Conservation (phyloP, 129 eudicot genomes). For the Dittrichia graveolens region DNA sequence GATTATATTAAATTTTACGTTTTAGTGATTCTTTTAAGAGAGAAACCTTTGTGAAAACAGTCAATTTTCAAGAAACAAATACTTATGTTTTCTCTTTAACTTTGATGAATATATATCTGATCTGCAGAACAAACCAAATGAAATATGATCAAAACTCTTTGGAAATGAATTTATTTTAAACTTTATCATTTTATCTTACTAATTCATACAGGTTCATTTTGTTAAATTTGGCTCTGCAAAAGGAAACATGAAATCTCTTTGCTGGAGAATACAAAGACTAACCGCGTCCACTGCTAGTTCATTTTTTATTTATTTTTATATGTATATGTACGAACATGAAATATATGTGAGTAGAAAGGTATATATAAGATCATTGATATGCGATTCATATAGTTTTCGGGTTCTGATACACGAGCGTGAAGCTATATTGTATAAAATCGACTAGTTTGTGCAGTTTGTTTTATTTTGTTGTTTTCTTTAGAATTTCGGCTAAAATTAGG, state of each 20-base stretch:
- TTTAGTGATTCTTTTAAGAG: neutral
- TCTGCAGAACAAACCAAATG: neutral
- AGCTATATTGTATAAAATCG: slow-evolving; percentile 18
- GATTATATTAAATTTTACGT: neutral
- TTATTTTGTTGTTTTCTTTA: neutral
- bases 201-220: slow-evolving; percentile 29
- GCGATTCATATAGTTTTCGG: slow-evolving; percentile 15
- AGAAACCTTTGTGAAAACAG: neutral
- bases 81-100: neutral
- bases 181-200: slow-evolving; percentile 11
- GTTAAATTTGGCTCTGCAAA: slow-evolving; percentile 23
- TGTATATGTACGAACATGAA: neutral
- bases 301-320: neutral
- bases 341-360: slow-evolving; percentile 25
- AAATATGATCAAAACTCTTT: neutral
- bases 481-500: neutral
- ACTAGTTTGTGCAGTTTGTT: neutral
- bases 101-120: neutral
- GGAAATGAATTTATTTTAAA: neutral
- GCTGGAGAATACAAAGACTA: slow-evolving; percentile 12
- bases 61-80: neutral
- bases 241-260: slow-evolving; percentile 6
- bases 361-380: slow-evolving; percentile 16
- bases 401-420: slow-evolving; percentile 16
- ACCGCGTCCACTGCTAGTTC: neutral